Base-by-base conservation (phyloP, 225 moss, liverwort and hornwort species). In the Physcomitrium patens region DNA sequence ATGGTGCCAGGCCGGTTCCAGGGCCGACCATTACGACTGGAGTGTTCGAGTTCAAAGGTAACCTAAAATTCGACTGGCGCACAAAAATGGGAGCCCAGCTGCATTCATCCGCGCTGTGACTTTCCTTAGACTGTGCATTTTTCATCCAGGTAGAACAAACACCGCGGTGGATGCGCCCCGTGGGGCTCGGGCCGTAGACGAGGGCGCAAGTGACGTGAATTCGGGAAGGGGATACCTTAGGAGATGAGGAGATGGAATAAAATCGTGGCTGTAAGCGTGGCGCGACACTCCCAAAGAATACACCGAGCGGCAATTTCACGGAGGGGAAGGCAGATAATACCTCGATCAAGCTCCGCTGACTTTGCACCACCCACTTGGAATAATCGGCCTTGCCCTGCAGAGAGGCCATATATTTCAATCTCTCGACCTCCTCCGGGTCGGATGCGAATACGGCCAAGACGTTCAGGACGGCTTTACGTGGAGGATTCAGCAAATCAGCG, bases 61-160 rank as follows among this genome's bases (percentile, higher is more conserved):
- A 83, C 73, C 89, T 85, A 67, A 99, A 99, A 76, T 81, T 95
- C 2, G 99, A 99, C 65, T 85, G 91, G 37, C 99, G 87, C 9
- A 99, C 89, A 52, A 95, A 99, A 26, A 99, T 71, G 12, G 99
- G 99, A 12, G 92, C 84, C 90, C 92, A 92, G 14, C 83, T 80
- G 54, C 91, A 81, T 5, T 73, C 75, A 0, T 82, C 77, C 0
- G 15, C 19, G 16, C 81, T 79, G 16, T 1, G 20, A 2, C 59
- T 48, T 44, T 81, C 86, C 20, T 75, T 76, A 8, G 82, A 54
- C 27, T 65, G 45, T 16, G 99, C 87, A 71, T 88, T 69, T 81
- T 95, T 99, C 99, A 99, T 95, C 99, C 99, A 99, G 1, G 93
- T 99, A 4, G 99, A 99, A 72, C 91, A 91, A 12, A 99, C 99